These are phyloP conservation scores for Dioszegia crocea DNA, from an alignment of 768 basidiomycete genomes.

Conservation along the genomic window DNA sequence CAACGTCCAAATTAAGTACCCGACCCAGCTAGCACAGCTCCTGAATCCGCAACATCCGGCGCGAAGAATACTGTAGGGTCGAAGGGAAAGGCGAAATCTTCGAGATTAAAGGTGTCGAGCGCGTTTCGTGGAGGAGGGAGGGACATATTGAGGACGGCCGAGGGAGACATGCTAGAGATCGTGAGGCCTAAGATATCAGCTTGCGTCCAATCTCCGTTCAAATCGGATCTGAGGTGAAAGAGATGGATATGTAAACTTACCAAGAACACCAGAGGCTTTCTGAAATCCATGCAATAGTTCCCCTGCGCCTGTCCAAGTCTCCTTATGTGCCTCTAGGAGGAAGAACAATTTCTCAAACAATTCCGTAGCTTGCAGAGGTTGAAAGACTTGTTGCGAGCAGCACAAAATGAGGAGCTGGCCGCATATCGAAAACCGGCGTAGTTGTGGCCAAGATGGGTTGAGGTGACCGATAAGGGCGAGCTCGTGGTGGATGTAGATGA, in stretches of 20 bases:
- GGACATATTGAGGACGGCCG: not conserved
- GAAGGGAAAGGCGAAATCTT: not conserved
- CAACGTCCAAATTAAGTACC: no score
- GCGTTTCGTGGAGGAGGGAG: not conserved
- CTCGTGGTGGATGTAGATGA: conserved; percentile 8
- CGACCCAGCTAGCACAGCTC: no score
- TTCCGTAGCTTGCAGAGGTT: not conserved
- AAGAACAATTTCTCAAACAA: not conserved
- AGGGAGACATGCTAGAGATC: not conserved
- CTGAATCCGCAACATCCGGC: no score
- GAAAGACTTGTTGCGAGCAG: not conserved
- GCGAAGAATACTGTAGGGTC: not conserved
- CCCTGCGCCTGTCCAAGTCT: not conserved
- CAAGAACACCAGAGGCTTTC: not conserved
- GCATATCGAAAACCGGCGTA: conserved; percentile 3
- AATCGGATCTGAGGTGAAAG: not conserved
- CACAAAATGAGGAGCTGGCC: conserved; percentile 4
- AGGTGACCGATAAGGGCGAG: not conserved
- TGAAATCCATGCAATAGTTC: not conserved
- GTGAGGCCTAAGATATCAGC: no score
- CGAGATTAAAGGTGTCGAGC: not conserved
- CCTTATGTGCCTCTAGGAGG: not conserved
- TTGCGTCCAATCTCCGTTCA: not conserved
- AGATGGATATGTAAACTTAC: not conserved
- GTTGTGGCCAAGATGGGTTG: conserved; percentile 8